Conservation (phyloP, 495 filamentous ascomycete genomes). For the Penicillium manginii region DNA sequence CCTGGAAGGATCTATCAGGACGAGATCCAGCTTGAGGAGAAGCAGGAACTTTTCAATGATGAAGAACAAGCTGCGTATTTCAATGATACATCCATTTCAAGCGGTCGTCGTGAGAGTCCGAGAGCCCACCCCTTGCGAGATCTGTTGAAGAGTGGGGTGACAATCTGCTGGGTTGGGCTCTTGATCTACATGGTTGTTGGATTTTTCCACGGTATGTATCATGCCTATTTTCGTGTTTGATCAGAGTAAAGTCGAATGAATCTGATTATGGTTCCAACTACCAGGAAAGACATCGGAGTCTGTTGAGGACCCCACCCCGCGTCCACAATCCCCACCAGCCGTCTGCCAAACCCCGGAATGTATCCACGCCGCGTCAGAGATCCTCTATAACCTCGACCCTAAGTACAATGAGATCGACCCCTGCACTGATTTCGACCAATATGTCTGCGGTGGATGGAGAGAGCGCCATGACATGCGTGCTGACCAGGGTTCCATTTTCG, state of each 20-base stretch:
- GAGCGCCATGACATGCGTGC: constrained; percentile 67
- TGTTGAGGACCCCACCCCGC: constrained; percentile 14
- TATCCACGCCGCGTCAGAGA: constrained; percentile 68
- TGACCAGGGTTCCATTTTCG: constrained; percentile 64
- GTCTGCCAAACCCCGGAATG: constrained; percentile 65
- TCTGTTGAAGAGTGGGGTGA: constrained; percentile 11
- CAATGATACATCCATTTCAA: constrained; percentile 1
- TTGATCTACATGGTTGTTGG: constrained; percentile 10
- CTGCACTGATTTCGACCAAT: constrained; percentile 69
- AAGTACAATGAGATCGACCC: constrained; percentile 66
- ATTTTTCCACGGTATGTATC: constrained; percentile 6
- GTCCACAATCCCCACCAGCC: constrained; percentile 21
- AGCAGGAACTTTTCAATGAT: constrained; percentile 6
- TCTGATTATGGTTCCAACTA: not conserved
- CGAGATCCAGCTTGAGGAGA: constrained; percentile 11
- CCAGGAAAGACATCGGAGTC: constrained; percentile 7
- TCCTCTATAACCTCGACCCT: constrained; percentile 70
- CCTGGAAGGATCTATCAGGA: constrained; percentile 4
- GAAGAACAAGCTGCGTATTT: constrained; percentile 1
- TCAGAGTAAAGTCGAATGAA: not conserved
- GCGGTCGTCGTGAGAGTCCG: constrained; percentile 5
- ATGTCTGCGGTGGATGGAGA: constrained; percentile 70
- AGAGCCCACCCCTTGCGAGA: constrained; percentile 15
- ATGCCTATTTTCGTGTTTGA: not conserved
- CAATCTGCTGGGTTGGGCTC: constrained; percentile 15